Evolutionary conservation across 2,329 filamentous ascomycete species (phyloP).

Genomic region (Colletotrichum navitas): DNA sequence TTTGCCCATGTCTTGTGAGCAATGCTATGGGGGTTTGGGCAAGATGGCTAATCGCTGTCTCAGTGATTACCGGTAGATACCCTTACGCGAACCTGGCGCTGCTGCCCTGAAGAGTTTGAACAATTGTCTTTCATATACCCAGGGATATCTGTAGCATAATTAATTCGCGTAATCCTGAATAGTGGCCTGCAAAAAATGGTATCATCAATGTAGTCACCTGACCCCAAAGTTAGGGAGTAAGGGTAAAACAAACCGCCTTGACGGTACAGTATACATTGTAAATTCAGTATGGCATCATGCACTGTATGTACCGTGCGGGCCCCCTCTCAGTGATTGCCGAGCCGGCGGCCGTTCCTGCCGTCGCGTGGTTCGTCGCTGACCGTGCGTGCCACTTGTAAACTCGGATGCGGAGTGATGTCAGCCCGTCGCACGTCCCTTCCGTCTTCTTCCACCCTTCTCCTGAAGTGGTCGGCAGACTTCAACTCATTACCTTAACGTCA

Average conservation of each 20-base stretch:
- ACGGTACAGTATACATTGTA: background rate
- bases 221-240: background rate
- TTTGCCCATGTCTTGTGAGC: background rate
- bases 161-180: background rate
- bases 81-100: too few species aligned
- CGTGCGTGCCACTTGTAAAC: slow-evolving; percentile 1
- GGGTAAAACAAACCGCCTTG: background rate
- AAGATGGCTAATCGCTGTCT: too few species aligned
- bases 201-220: background rate
- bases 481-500: slow-evolving; percentile 25
- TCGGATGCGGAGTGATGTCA: slow-evolving; percentile 45
- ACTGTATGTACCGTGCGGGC: background rate
- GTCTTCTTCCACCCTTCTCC: slow-evolving; percentile 18
- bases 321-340: slow-evolving; percentile 7
- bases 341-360: slow-evolving; percentile 14
- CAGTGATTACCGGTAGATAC: too few species aligned
- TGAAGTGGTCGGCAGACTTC: slow-evolving; percentile 7
- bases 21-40: too few species aligned
- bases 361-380: slow-evolving; percentile 34
- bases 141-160: background rate
- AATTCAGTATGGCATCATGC: accelerated
- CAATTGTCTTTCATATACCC: accelerated
- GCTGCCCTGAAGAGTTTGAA: background rate
- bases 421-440: slow-evolving; percentile 35
- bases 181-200: background rate